Conservation (phyloP, 192 early-diverging fungal genomes). For the Obelidium mucronatum region DNA sequence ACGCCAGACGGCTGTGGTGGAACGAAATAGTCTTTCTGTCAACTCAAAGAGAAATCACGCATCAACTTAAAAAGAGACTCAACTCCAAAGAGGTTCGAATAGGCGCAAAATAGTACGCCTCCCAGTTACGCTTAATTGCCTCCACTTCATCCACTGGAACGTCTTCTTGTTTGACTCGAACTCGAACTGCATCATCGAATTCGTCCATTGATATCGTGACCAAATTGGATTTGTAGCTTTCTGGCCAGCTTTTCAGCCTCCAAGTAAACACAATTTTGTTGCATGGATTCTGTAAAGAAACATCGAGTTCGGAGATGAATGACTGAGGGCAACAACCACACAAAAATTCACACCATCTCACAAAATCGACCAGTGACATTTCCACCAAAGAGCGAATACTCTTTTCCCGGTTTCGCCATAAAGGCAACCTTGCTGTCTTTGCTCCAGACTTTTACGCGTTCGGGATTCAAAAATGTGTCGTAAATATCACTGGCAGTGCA, state of each 20-base stretch:
- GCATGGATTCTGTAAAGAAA: constrained; percentile 16
- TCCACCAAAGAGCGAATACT: background rate
- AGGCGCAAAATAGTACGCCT: constrained; percentile 76
- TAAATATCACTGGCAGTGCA: constrained; percentile 83
- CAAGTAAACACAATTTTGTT: constrained; percentile 11
- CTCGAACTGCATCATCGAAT: constrained; percentile 62
- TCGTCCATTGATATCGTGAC: constrained; percentile 81
- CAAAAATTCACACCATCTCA: no score
- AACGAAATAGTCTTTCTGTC: background rate
- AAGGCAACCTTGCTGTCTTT: constrained; percentile 76
- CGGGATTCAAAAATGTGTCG: constrained; percentile 77
- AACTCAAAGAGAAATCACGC: background rate
- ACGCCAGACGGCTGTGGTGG: background rate
- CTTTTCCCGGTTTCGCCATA: constrained; percentile 38
- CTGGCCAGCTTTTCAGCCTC: constrained; percentile 52
- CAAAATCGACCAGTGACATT: background rate
- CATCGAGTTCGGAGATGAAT: constrained; percentile 61
- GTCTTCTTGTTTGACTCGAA: constrained; percentile 78
- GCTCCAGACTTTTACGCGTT: constrained; percentile 76
- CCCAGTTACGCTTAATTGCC: constrained; percentile 84
- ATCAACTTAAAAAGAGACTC: background rate
- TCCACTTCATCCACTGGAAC: constrained; percentile 89
- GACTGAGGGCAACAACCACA: no score
- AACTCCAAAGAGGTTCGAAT: constrained; percentile 19
- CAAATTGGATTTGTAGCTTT: constrained; percentile 58